Conservation (phyloP, 2,329 filamentous ascomycete genomes). For the Pyrenophora teres region DNA sequence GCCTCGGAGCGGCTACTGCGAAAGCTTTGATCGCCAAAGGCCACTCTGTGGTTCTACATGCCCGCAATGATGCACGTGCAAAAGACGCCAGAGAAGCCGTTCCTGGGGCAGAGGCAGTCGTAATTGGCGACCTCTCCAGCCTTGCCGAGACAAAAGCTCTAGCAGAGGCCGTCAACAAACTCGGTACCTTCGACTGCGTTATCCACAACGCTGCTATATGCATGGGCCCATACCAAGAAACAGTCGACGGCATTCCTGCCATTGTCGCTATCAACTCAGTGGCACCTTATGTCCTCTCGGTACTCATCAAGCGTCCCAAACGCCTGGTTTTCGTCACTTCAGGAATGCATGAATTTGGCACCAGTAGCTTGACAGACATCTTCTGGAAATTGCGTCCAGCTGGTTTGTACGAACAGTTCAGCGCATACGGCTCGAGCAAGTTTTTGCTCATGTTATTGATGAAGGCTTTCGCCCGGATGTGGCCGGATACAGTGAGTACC, state of each 20-base stretch:
- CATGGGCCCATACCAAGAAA: slow-evolving; percentile 50
- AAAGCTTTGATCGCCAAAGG: slow-evolving; percentile 56
- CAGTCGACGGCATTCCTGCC: slow-evolving; percentile 54
- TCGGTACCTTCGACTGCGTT: slow-evolving; percentile 59
- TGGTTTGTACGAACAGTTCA: slow-evolving; percentile 40
- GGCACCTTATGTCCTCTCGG: slow-evolving; percentile 62
- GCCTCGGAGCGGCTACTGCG: slow-evolving; percentile 59
- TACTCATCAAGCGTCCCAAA: slow-evolving; percentile 55
- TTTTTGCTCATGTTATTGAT: slow-evolving; percentile 62
- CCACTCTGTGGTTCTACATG: slow-evolving; percentile 62
- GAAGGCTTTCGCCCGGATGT: slow-evolving; percentile 58
- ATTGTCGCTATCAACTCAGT: slow-evolving; percentile 62
- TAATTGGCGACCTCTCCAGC: slow-evolving; percentile 60
- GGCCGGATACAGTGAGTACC: slow-evolving; percentile 53
- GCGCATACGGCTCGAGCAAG: slow-evolving; percentile 61
- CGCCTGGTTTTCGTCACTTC: slow-evolving; percentile 60
- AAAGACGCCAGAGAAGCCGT: slow-evolving; percentile 54
- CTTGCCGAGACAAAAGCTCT: slow-evolving; percentile 58
- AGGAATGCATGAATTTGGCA: slow-evolving; percentile 57
- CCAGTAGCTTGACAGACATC: slow-evolving; percentile 49
- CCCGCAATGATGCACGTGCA: slow-evolving; percentile 60
- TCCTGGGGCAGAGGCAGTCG: slow-evolving; percentile 56
- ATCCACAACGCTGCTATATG: slow-evolving; percentile 64
- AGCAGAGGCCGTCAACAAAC: slow-evolving; percentile 56
- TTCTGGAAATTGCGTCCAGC: slow-evolving; percentile 46